phyloP scores from a whole-genome alignment of 192 early-diverging fungal species.

The Ramicandelaber brevisporus region DNA sequence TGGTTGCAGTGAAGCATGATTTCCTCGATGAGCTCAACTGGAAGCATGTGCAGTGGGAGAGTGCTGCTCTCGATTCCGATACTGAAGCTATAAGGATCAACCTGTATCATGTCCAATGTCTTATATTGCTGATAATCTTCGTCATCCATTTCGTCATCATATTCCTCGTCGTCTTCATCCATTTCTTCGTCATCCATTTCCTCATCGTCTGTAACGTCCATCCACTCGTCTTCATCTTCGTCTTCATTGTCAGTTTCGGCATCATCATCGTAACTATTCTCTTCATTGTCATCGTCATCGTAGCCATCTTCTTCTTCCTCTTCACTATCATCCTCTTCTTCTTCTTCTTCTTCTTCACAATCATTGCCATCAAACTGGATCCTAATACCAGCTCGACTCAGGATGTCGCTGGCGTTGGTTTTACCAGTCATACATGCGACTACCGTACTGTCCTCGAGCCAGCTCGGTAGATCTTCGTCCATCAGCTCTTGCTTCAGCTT shows the following conservation, averaged over 20 bases:
- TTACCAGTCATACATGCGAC: not conserved
- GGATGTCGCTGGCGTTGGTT: not conserved
- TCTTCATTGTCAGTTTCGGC: not conserved
- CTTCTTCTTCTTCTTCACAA: not conserved
- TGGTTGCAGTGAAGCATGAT: too few relatives aligned
- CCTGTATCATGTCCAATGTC: too few relatives aligned
- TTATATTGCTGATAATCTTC: too few relatives aligned
- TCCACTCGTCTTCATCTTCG: not conserved
- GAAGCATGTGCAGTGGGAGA: too few relatives aligned
- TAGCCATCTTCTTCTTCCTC: too few relatives aligned
- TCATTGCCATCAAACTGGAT: not conserved
- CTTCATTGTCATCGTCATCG: not conserved
- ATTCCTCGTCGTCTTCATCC: constrained; percentile 4
- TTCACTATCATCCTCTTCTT: not conserved
- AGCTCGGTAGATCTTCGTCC: not conserved
- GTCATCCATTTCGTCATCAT: not conserved
- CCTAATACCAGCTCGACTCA: not conserved
- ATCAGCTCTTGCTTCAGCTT: not conserved
- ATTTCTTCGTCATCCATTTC: not conserved
- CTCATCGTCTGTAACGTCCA: not conserved
- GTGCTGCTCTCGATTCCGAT: too few relatives aligned
- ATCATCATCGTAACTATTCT: too few relatives aligned
- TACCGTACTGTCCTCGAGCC: not conserved
- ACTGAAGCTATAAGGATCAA: too few relatives aligned
- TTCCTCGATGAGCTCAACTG: too few relatives aligned